A percentile compares a stretch with the other conserved stretches of the same genome.
Conservation (phyloP, 352 stramenopile genomes). For the Phytophthora multivora region DNA sequence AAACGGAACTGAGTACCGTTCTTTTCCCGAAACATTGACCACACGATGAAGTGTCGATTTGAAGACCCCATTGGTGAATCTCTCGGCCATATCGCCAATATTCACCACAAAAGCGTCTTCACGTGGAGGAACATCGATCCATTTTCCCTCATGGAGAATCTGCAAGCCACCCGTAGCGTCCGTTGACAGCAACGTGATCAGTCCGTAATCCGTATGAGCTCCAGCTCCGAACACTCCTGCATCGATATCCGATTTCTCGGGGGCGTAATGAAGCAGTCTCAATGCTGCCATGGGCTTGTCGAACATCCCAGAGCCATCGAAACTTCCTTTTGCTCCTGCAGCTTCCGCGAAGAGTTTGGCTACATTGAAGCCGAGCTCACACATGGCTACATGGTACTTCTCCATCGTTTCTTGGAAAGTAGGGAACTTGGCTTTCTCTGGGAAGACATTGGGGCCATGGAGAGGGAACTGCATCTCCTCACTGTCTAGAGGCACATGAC, state of each 20-base stretch:
- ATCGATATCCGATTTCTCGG: slow-evolving; percentile 62
- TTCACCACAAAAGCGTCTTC: slow-evolving; percentile 70
- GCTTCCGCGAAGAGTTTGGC: slow-evolving; percentile 64
- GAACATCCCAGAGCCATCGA: slow-evolving; percentile 60
- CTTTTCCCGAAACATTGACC: slow-evolving; percentile 57
- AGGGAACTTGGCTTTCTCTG: slow-evolving; percentile 44
- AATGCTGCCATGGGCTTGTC: slow-evolving; percentile 84
- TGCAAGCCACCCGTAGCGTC: slow-evolving; percentile 62
- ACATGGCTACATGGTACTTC: slow-evolving; percentile 59
- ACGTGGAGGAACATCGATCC: slow-evolving; percentile 64
- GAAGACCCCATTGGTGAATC: slow-evolving; percentile 75
- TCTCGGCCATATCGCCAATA: slow-evolving; percentile 78
- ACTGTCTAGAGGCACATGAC: slow-evolving; percentile 52
- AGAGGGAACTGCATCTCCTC: slow-evolving; percentile 68
- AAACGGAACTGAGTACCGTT: slow-evolving; percentile 81
- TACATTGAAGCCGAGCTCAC: slow-evolving; percentile 48
- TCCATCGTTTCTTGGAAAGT: slow-evolving; percentile 57
- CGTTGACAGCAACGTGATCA: slow-evolving; percentile 73
- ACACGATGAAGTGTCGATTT: slow-evolving; percentile 72
- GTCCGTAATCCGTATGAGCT: slow-evolving; percentile 78
- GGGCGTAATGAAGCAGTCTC: slow-evolving; percentile 76
- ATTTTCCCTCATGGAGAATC: slow-evolving; percentile 58
- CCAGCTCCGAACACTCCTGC: slow-evolving; percentile 74
- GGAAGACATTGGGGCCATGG: slow-evolving; percentile 72
- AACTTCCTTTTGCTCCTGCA: slow-evolving; percentile 50